Conservation (phyloP, 1,284 basidiomycete genomes). For the Pascua guehoae region DNA sequence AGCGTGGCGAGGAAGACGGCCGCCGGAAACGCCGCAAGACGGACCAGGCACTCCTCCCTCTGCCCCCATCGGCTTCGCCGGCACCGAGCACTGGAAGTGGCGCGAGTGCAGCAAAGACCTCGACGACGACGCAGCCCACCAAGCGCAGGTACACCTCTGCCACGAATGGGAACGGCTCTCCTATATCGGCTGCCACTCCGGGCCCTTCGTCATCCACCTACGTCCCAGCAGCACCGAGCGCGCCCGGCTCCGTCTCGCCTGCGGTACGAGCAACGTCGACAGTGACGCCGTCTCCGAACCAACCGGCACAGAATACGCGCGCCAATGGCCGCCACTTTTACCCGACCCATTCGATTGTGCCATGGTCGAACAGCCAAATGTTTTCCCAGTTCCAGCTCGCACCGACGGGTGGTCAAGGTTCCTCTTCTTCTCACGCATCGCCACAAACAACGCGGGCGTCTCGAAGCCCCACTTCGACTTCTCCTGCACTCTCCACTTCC, state of each 20-base stretch:
- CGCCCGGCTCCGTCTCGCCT: too few relatives aligned
- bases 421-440: too few relatives aligned
- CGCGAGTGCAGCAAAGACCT: neutral
- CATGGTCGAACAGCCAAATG: slow-evolving; percentile 17
- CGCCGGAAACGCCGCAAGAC: slow-evolving; percentile 14
- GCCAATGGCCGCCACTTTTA: slow-evolving; percentile 11
- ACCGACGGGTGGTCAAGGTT: neutral
- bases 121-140: too few relatives aligned
- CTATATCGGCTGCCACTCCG: too few relatives aligned
- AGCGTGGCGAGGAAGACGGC: slow-evolving; percentile 5
- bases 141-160: too few relatives aligned
- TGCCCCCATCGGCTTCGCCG: neutral
- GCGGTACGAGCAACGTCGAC: too few relatives aligned
- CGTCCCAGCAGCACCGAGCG: too few relatives aligned
- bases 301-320: slow-evolving; percentile 11
- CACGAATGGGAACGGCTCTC: too few relatives aligned
- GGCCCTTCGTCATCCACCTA: too few relatives aligned
- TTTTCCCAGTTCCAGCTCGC: slow-evolving; percentile 14
- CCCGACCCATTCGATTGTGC: slow-evolving; percentile 13
- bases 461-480: too few relatives aligned
- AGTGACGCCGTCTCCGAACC: neutral
- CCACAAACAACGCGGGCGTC: too few relatives aligned
- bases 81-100: neutral
- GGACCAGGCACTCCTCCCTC: neutral
- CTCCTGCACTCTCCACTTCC: too few relatives aligned